A percentile compares a stretch with the other conserved stretches of the same genome.
Conservation (phyloP, 192 early-diverging fungal genomes). For the Gorgonomyces haynaldii region DNA sequence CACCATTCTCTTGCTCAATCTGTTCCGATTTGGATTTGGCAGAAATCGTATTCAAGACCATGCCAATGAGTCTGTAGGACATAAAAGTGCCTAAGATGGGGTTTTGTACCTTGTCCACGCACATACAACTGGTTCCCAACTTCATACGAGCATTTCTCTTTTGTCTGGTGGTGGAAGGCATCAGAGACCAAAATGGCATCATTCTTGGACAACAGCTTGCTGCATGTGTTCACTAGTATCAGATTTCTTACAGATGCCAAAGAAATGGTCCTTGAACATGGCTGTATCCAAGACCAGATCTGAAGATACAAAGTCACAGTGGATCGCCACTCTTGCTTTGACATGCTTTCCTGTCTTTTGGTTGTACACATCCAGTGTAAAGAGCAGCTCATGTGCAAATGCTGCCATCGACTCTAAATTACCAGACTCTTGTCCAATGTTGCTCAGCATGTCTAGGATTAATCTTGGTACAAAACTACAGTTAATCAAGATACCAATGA, state of each 20-base stretch:
- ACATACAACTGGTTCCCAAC: not conserved
- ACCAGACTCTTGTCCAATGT: conserved; percentile 3
- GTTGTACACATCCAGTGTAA: conserved; percentile 7
- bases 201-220: not conserved
- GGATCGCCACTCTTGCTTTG: conserved; percentile 4
- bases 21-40: not conserved
- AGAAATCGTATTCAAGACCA: too few relatives aligned
- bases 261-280: conserved; percentile 1
- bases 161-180: conserved; percentile 7
- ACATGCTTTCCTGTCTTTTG: conserved; percentile 3
- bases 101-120: conserved; percentile 1
- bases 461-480: not conserved
- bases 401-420: not conserved
- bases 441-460: not conserved
- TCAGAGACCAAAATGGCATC: conserved; percentile 7
- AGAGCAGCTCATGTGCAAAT: conserved; percentile 8
- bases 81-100: not conserved
- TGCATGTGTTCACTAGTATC: not conserved
- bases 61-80: conserved; percentile 5
- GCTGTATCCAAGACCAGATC: not conserved
- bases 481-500: not conserved
- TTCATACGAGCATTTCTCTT: conserved; percentile 6
- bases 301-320: conserved; percentile 3
- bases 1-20: conserved; percentile 4
- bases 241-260: not conserved